Base-by-base conservation (phyloP, 345 rosid genomes). In the Citrus trifoliata region DNA sequence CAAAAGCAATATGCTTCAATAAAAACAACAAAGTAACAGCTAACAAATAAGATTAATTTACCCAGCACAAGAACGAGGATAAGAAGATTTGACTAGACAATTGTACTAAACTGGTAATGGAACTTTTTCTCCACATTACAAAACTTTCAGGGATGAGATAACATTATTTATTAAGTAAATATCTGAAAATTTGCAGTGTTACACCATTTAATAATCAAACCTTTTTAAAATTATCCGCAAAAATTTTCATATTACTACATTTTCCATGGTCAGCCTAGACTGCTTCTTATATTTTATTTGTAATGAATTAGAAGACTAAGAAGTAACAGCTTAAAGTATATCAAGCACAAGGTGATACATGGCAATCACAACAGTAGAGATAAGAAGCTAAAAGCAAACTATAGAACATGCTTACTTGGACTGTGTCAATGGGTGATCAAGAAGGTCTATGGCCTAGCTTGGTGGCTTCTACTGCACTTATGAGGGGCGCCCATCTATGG, bases 401-500 rank as follows among this genome's bases (percentile, higher is more conserved):
- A 0, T 13, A 10, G 8, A 33, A 63, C 35, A 19, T 66, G 35
- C 80, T 70, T 80, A 71, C 77, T 79, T 76, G 80, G 76, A 76
- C 10, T 37, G 22, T 82, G 80, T 71, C 74, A 0, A 66, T 12
- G 46, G 75, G 19, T 0, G 78, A 83, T 76, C 82, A 28, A 1
- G 4, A 28, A 71, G 72, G 2, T 10, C 19, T 40, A 76, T 61
- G 80, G 80, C 76, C 78, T 5, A 37, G 75, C 78, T 0, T 25
- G 71, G 74, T 22, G 78, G 71, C 61, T 46, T 48, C 78, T 63
- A 83, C 35, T 71, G 82, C 80, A 28, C 68, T 30, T 4, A 0
- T 78, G 71, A 4, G 32, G 63, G n/a, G 75, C 22, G 55, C 70
- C 22, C 0, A 28, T 67, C 61, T 42, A 65, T 73, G 79, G 80